Base-by-base conservation (phyloP, 2,329 filamentous ascomycete species). In the Beauveria sp. region DNA sequence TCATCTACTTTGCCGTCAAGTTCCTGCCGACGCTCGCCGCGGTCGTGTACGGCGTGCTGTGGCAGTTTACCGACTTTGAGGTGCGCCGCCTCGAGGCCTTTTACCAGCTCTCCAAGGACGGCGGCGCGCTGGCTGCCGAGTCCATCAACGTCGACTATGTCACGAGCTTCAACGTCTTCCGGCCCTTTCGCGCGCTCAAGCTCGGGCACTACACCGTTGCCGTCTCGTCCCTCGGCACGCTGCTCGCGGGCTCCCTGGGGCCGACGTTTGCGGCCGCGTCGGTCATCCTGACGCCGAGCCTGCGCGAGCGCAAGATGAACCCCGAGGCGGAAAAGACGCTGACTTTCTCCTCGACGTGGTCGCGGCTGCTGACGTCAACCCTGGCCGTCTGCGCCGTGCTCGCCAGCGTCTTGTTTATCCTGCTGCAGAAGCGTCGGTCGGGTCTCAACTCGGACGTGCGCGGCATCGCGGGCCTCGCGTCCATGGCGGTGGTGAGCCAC, bases 91-190 rank as follows among this genome's bases (percentile, higher is more conserved):
- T 88, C 30, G 86, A 89, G 69, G 82, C 85, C 0, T 88, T 83
- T 66, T 86, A 87, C 65, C 85, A 88, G 69, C 75, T 89, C 55
- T 87, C 84, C 3, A 83, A 79, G 64, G 75, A 79, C 3, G 79
- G 78, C 3, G 86, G 86, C 16, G 84, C 86, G 1, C 72, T 85
- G 22, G 86, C 85, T 0, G 81, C 81, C 44, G 82, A 85, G 68
- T 89, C 85, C 0, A 81, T 91, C 67, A 91, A 90, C 64, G 86
- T 89, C 63, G 86, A 90, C 70, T 91, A 91, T 63, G 79, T 89
- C 50, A 90, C 87, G 5, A 81, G 84, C 66, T 83, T 87, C 73
- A 85, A 81, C 67, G 84, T 89, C 67, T 72, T 87, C 44, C 80
- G 86, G 2, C 88, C 88, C 0, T 71, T 90, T 5, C 78, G 81